These are phyloP conservation scores for Rossbeevera mucosa DNA, from an alignment of 768 basidiomycete species.

Conservation along the genomic window DNA sequence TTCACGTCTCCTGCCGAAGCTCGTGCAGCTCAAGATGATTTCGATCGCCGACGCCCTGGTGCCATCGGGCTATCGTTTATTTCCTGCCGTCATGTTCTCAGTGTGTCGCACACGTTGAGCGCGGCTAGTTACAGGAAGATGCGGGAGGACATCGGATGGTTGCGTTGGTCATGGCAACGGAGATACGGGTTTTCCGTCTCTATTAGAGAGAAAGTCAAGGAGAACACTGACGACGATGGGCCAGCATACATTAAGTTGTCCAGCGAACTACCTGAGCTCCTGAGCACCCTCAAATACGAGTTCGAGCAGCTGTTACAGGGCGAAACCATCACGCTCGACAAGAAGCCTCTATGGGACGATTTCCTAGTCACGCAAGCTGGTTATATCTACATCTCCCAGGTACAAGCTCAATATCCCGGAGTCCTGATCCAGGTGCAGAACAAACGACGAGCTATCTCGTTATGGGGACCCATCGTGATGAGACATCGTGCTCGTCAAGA, in stretches of 20 bases:
- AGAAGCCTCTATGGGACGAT: conserved; percentile 58
- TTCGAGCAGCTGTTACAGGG: conserved; percentile 62
- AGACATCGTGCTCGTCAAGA: conserved; percentile 39
- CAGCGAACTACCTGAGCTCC: conserved; percentile 43
- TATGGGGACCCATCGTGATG: conserved; percentile 47
- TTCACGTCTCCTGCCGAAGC: conserved; percentile 54
- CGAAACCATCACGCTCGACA: conserved; percentile 50
- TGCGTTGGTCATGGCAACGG: conserved; percentile 38
- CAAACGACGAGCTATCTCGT: conserved; percentile 41
- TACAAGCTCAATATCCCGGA: conserved; percentile 37
- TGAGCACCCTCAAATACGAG: conserved; percentile 54
- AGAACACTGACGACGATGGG: neutral
- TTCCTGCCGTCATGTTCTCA: conserved; percentile 49
- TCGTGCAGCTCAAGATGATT: conserved; percentile 39
- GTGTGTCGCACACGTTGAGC: conserved; percentile 45
- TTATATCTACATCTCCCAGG: conserved; percentile 36
- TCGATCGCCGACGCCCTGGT: conserved; percentile 45
- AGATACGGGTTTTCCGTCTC: conserved; percentile 28
- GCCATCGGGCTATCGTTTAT: conserved; percentile 46
- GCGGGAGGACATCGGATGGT: conserved; percentile 40
- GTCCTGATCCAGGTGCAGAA: conserved; percentile 43
- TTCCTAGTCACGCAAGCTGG: conserved; percentile 51
- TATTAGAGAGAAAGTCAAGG: conserved; percentile 23
- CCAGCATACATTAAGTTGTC: conserved; percentile 44
- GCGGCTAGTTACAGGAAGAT: conserved; percentile 37